Evolutionary conservation across 495 filamentous ascomycete species (phyloP), one percentile per base, ranked within the genome.

Genomic region (Mycothermus thermophilus): DNA sequence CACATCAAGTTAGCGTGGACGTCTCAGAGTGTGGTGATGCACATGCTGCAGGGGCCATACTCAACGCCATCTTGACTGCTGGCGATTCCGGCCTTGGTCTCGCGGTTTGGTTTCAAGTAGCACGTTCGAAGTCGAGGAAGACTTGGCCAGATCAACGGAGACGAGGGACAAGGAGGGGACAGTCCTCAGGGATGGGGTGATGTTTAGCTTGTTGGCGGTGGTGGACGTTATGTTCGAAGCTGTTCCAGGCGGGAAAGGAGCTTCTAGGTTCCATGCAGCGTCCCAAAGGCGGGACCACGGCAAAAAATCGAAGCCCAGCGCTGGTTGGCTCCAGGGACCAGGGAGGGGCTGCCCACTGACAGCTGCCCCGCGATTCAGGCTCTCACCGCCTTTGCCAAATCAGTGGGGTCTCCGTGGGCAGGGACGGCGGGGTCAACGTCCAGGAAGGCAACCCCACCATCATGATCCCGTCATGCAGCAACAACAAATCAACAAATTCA

Each of bases 1-100:
- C 20, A 15, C n/a, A 12, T 27, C 5, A 24, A 30, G 48, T 62
- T 58, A 59, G 54, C 47, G n/a, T n/a, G n/a, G n/a, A n/a, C n/a
- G n/a, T n/a, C n/a, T n/a, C n/a, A n/a, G n/a, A n/a, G n/a, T n/a
- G n/a, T n/a, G n/a, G n/a, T n/a, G n/a, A n/a, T n/a, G n/a, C n/a
- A 5, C 15, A 30, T 9, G 34, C 10, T 8, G n/a, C 19, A 5
- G n/a, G 25, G 27, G 27, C 54, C 59, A 21, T 55, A 62, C 65
- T 67, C 54, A 69, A 43, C 38, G 64, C 59, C 65, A 69, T 69
- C 6, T 58, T 67, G 47, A 29, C 33, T 14, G 36, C n/a, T 37
- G 26, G 6, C 45, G 25, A n/a, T n/a, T n/a, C n/a, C n/a, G n/a
- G n/a, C n/a, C n/a, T 32, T 34, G 22, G 17, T 30, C 27, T 16